phyloP scores from a whole-genome alignment of 1,284 basidiomycete species.

The Volvariella surrecta region DNA sequence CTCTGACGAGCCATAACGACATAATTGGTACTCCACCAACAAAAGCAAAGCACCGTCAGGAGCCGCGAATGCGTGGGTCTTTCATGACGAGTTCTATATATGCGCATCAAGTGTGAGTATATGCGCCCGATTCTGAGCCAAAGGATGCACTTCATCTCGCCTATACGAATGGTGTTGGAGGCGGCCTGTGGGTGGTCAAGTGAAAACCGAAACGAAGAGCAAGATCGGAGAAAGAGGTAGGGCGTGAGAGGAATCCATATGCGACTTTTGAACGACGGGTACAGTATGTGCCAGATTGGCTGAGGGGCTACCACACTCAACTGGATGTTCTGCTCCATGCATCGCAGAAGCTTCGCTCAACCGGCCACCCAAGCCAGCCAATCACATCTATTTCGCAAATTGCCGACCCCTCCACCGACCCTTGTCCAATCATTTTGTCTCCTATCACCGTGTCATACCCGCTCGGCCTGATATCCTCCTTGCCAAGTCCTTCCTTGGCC shows the following conservation, averaged over 20 bases:
- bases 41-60: constrained; percentile 15
- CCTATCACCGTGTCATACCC: no score
- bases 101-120: not conserved
- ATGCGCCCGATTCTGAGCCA: not conserved
- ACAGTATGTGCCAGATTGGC: constrained; percentile 18
- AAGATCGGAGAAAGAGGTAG: constrained; percentile 9
- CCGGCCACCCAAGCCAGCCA: not conserved
- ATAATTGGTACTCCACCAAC: constrained; percentile 13
- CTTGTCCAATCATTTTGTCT: no score
- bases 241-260: constrained; percentile 19
- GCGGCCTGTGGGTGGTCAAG: no score
- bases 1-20: constrained; percentile 15
- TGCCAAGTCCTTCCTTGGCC: no score
- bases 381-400: constrained; percentile 12
- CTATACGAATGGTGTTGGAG: no score
- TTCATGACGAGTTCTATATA: not conserved
- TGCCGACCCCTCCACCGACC: constrained; percentile 11
- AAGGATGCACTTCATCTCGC: no score
- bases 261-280: constrained; percentile 9
- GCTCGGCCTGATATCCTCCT: no score
- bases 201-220: not conserved
- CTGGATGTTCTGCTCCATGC: constrained; percentile 18
- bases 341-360: constrained; percentile 20
- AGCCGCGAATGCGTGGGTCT: constrained; percentile 10
- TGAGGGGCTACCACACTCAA: constrained; percentile 17